These are phyloP conservation scores for Trichosporon asahii DNA, from an alignment of 1,284 basidiomycete genomes.

Conservation along the genomic window DNA sequence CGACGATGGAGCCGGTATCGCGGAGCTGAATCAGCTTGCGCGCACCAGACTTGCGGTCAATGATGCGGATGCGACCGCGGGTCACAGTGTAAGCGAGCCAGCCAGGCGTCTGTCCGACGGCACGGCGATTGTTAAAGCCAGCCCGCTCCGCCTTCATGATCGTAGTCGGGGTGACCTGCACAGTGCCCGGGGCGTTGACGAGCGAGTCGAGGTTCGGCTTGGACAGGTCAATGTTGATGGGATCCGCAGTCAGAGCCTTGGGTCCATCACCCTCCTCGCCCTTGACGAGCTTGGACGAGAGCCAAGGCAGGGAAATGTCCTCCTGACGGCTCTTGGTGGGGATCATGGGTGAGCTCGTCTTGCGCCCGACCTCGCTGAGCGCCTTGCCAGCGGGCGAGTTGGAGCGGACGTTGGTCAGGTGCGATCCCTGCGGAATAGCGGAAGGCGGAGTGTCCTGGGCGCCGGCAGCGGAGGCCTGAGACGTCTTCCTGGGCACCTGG, in stretches of 20 bases:
- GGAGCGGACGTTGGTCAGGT: conserved; percentile 6
- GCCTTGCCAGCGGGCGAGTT: neutral
- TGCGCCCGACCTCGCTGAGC: neutral
- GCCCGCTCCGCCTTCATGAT: conserved; percentile 33
- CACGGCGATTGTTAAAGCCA: conserved; percentile 30
- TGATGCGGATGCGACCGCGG: conserved; percentile 39
- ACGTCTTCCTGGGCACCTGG: neutral
- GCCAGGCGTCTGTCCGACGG: conserved; percentile 33
- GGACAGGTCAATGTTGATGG: conserved; percentile 33
- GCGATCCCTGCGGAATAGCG: conserved; percentile 2
- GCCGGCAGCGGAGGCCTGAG: neutral
- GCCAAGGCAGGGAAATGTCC: conserved; percentile 21
- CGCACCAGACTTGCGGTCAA: conserved; percentile 38
- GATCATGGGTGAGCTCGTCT: conserved; percentile 1
- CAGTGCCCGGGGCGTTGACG: conserved; percentile 24
- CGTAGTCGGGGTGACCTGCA: conserved; percentile 35
- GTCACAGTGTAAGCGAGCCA: conserved; percentile 43
- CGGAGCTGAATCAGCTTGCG: conserved; percentile 34
- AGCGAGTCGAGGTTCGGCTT: conserved; percentile 33
- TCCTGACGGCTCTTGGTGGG: neutral
- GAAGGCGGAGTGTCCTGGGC: neutral
- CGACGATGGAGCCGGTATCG: conserved; percentile 30
- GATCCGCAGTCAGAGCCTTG: conserved; percentile 24
- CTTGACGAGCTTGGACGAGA: conserved; percentile 25
- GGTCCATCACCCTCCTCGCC: conserved; percentile 21